Base-by-base conservation (phyloP, 441 rosid genomes). In the Aquilaria agallochum region DNA sequence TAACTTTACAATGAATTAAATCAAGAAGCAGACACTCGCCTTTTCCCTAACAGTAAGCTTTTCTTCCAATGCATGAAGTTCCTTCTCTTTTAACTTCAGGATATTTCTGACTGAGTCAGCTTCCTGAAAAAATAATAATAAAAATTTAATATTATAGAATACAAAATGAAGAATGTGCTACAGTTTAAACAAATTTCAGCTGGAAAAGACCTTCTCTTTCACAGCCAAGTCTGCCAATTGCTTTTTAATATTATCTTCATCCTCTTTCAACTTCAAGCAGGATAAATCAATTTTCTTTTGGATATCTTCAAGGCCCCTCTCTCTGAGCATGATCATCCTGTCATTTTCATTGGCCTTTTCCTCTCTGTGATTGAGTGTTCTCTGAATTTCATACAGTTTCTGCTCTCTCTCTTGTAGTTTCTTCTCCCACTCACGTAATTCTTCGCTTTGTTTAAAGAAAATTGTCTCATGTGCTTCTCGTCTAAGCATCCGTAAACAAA, bases 381-480 rank as follows among this genome's bases (percentile, higher is more conserved):
- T 83, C 65, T 71, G 80, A 69, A 76, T 80, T 68, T 87, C 89
- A 66, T 56, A 65, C 50, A 84, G 68, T 64, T 55, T 77, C 56
- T 81, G 83, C 64, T 90, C 95, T 68, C 59, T 52, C 33, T 72
- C 67, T 55, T 62, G 74, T 44, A 90, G 71, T 69, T 76, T 83
- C 72, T 59, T 84, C 74, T 90, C 95, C 97, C 93, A 89, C 68
- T 83, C 94, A 59, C 62, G 73, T 55, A 90, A 65, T 46, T 90
- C 96, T 78, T 87, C 95, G 59, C 92, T 83, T 67, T 86, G 86
- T 70, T 78, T 83, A 73, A 76, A 80, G 58, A 87, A 82, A 60
- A 80, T 74, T 60, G 86, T 82, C 68, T 78, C 77, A 30, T 85
- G 87, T 62, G 92, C 95, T 71, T 94, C 99, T 77, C 78, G 84